Percentiles rank a stretch among this genome's conserved stretches.
phyloP scores from a whole-genome alignment of 495 filamentous ascomycete genomes.

The Beverwykella pulmonaria region DNA sequence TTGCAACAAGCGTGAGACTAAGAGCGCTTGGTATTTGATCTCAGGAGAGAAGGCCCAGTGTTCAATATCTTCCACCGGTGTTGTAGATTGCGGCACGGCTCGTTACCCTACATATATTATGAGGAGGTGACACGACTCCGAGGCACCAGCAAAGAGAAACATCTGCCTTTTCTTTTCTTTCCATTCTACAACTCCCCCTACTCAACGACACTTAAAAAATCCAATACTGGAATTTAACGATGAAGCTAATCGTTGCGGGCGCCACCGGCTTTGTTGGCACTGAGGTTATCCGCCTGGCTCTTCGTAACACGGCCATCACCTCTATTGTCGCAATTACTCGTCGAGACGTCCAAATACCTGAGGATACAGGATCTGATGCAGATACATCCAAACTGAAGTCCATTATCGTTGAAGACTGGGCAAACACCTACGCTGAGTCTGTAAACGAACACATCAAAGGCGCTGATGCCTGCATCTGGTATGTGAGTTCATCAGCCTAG shows the following conservation, averaged over 20 bases:
- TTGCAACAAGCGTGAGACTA: too few species aligned
- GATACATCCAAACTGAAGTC: slow-evolving; percentile 49
- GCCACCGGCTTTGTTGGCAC: slow-evolving; percentile 53
- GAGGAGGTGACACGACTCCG: too few species aligned
- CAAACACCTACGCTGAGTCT: slow-evolving; percentile 45
- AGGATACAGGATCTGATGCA: slow-evolving; percentile 18
- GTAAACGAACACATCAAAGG: slow-evolving; percentile 49
- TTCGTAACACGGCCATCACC: slow-evolving; percentile 44
- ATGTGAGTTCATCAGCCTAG: neutral
- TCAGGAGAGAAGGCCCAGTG: too few species aligned
- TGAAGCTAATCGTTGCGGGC: slow-evolving; percentile 59
- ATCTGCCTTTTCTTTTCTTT: too few species aligned
- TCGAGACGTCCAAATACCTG: slow-evolving; percentile 39
- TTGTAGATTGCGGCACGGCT: too few species aligned
- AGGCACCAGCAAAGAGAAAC: too few species aligned
- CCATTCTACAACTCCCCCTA: too few species aligned
- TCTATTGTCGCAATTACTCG: slow-evolving; percentile 36
- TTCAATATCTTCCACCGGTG: too few species aligned
- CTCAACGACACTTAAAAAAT: too few species aligned
- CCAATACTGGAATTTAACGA: slow-evolving; percentile 21
- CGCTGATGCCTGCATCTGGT: slow-evolving; percentile 61
- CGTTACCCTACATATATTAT: too few species aligned
- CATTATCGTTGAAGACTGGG: slow-evolving; percentile 50
- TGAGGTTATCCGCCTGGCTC: slow-evolving; percentile 48
- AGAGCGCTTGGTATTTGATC: too few species aligned